These are phyloP conservation scores for Ophiocordyceps camponoti-saundersi DNA, from an alignment of 2,329 filamentous ascomycete genomes.

Conservation along the genomic window DNA sequence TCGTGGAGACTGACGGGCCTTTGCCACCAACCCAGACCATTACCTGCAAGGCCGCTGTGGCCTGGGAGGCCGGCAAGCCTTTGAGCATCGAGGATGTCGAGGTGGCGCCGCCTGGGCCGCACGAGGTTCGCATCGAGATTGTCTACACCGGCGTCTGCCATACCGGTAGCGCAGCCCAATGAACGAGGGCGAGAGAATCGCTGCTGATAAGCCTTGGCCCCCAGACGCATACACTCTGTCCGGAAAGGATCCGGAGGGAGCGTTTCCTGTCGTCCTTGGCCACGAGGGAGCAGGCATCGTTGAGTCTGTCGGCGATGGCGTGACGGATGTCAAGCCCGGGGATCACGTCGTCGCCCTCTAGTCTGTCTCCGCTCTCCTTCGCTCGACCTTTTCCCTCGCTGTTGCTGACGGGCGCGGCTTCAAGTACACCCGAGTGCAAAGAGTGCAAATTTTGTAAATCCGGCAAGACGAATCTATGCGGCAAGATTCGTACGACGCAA, in stretches of 20 bases:
- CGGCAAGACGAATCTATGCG: constrained; percentile 97
- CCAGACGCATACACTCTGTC: constrained; percentile 84
- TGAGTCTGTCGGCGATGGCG: constrained; percentile 85
- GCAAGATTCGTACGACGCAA: constrained; percentile 95
- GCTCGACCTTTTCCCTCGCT: neutral
- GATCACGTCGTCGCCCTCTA: constrained; percentile 86
- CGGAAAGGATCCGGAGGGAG: constrained; percentile 93
- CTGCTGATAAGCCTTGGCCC: neutral
- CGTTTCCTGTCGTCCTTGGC: constrained; percentile 75
- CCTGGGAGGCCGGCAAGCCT: constrained; percentile 90
- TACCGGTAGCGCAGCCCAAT: constrained; percentile 47
- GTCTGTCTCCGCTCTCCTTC: constrained; percentile 26
- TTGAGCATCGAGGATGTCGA: constrained; percentile 84
- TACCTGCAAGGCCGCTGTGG: constrained; percentile 92
- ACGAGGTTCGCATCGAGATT: constrained; percentile 94
- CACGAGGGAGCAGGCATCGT: constrained; percentile 87
- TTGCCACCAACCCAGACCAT: constrained; percentile 51
- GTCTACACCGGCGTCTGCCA: constrained; percentile 98
- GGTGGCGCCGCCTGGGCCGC: constrained; percentile 71
- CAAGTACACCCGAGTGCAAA: constrained; percentile 82
- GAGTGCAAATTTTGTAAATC: constrained; percentile 99
- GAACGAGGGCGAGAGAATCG: neutral
- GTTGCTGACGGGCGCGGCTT: neutral
- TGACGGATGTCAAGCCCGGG: constrained; percentile 84
- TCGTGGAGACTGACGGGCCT: neutral